Percentiles rank a stretch among this genome's conserved stretches.
phyloP scores from a whole-genome alignment of 1,284 basidiomycete species.

The Heterobasidion parviporum region DNA sequence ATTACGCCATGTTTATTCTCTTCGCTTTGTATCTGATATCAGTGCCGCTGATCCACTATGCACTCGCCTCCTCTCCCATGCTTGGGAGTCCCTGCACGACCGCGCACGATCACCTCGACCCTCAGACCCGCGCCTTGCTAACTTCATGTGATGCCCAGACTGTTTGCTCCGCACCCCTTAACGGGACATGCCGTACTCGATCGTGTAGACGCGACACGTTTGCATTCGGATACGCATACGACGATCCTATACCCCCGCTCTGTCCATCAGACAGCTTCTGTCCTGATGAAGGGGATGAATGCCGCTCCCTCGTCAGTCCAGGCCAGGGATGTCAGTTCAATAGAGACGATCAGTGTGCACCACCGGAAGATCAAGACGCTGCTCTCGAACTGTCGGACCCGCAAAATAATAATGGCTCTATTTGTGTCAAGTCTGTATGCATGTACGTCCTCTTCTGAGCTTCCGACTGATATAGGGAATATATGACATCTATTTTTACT shows the following conservation, averaged over 20 bases:
- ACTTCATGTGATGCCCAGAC: conserved; percentile 57
- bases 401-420: conserved; percentile 45
- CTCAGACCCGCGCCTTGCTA: conserved; percentile 48
- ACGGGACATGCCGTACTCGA: conserved; percentile 37
- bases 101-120: conserved; percentile 45
- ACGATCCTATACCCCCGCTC: conserved; percentile 42
- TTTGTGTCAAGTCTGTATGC: conserved; percentile 57
- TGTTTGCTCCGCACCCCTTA: conserved; percentile 42
- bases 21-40: neutral
- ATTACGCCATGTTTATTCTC: neutral
- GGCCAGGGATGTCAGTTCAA: conserved; percentile 59
- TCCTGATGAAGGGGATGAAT: conserved; percentile 65
- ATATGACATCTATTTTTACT: neutral
- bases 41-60: neutral
- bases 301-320: conserved; percentile 34
- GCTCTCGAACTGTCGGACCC: conserved; percentile 22
- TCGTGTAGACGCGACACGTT: conserved; percentile 60
- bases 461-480: neutral
- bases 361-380: conserved; percentile 31
- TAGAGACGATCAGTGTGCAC: conserved; percentile 62
- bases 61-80: neutral
- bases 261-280: conserved; percentile 54
- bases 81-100: conserved; percentile 21
- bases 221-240: conserved; percentile 42
- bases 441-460: conserved; percentile 34